Evolutionary conservation across 306 rosid genomes (phyloP).

Genomic region (Medicago ruthenica): DNA sequence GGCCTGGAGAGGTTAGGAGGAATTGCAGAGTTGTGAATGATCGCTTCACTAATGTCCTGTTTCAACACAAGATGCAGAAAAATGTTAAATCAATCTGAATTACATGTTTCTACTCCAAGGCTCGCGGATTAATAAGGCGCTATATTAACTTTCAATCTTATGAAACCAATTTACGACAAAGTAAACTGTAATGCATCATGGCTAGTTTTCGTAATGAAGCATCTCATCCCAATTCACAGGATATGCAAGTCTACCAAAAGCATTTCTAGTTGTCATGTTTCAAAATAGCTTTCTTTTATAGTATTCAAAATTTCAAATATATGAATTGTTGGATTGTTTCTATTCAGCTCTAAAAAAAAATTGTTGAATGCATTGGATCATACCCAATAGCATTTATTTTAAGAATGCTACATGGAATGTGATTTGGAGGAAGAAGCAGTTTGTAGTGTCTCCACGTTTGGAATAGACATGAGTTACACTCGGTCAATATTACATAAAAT

Average conservation of each 20-base stretch:
- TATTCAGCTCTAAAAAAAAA: too few species aligned
- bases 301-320: too few species aligned
- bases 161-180: neutral
- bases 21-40: constrained; percentile 73
- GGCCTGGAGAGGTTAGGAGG: constrained; percentile 76
- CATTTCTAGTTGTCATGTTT: neutral
- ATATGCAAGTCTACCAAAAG: neutral
- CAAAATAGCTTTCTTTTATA: neutral
- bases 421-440: neutral
- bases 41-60: constrained; percentile 7
- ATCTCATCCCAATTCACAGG: neutral
- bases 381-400: neutral
- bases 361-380: too few species aligned
- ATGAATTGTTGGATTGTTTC: too few species aligned
- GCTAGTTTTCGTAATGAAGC: constrained; percentile 7
- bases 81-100: constrained; percentile 4
- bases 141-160: constrained; percentile 7
- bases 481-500: neutral
- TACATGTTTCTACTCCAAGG: constrained; percentile 2
- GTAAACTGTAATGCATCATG: neutral
- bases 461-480: neutral
- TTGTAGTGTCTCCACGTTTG: neutral
- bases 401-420: neutral
- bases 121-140: neutral
- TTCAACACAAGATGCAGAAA: neutral